Percentiles rank a stretch among this genome's conserved stretches.
These are phyloP conservation scores for Pleurostoma richardsiae DNA, from an alignment of 2,329 filamentous ascomycete species.

Conservation along the genomic window DNA sequence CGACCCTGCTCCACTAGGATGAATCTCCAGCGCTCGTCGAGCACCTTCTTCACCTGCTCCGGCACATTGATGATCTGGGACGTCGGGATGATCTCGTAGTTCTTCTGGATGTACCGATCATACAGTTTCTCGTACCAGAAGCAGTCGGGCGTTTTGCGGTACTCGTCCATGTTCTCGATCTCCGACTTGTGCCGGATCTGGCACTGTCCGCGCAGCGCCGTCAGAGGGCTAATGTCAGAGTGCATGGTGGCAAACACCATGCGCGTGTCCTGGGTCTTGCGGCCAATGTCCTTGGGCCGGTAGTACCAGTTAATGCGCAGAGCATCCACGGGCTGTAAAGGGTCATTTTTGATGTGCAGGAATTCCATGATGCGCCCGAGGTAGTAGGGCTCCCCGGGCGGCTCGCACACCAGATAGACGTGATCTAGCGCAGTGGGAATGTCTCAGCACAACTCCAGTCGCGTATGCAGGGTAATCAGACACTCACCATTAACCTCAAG, in stretches of 20 bases:
- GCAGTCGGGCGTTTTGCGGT: constrained; percentile 76
- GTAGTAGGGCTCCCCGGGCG: constrained; percentile 96
- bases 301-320: constrained; percentile 99
- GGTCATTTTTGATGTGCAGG: constrained; percentile 73
- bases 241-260: constrained; percentile 97
- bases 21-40: constrained; percentile 95
- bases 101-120: constrained; percentile 96
- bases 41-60: constrained; percentile 86
- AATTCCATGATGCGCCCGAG: constrained; percentile 98
- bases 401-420: constrained; percentile 95
- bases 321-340: constrained; percentile 70
- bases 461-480: constrained; percentile 8
- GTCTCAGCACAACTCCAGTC: not conserved
- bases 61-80: constrained; percentile 93
- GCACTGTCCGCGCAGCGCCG: constrained; percentile 89
- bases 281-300: constrained; percentile 89
- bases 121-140: constrained; percentile 99
- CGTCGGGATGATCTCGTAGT: constrained; percentile 95
- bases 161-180: constrained; percentile 75
- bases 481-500: constrained; percentile 79
- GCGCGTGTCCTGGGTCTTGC: constrained; percentile 85
- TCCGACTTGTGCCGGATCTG: constrained; percentile 84
- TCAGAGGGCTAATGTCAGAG: constrained; percentile 90
- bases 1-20: constrained; percentile 91
- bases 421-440: constrained; percentile 50